A percentile compares a stretch with the other conserved stretches of the same genome.
Conservation (phyloP, 2,329 filamentous ascomycete species). For the Ceratocystis destructans region DNA sequence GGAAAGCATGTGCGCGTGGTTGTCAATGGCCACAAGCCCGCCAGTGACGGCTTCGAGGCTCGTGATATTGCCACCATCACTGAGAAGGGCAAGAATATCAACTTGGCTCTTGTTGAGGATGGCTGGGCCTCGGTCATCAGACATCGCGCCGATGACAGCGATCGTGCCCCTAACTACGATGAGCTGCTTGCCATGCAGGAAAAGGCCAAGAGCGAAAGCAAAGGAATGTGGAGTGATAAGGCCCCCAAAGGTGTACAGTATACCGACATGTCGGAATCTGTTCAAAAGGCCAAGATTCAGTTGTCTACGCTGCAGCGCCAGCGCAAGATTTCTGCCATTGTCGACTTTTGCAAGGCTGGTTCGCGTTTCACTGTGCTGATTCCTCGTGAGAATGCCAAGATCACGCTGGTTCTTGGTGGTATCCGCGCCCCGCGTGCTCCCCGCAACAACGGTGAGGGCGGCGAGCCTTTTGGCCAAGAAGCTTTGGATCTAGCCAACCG, state of each 20-base stretch:
- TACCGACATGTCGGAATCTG: slow-evolving; percentile 77
- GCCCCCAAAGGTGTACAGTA: slow-evolving; percentile 69
- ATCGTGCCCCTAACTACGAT: slow-evolving; percentile 88
- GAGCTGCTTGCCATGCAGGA: slow-evolving; percentile 70
- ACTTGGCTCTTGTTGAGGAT: slow-evolving; percentile 71
- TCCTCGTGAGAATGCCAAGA: slow-evolving; percentile 82
- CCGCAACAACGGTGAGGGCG: slow-evolving; percentile 57
- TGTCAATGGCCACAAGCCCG: slow-evolving; percentile 81
- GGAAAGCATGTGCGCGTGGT: slow-evolving; percentile 87
- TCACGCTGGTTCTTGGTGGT: slow-evolving; percentile 87
- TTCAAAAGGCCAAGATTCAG: slow-evolving; percentile 93
- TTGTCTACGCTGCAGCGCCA: slow-evolving; percentile 76
- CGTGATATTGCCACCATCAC: slow-evolving; percentile 85
- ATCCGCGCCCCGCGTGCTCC: slow-evolving; percentile 84
- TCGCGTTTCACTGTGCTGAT: slow-evolving; percentile 87
- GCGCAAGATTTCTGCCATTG: slow-evolving; percentile 80
- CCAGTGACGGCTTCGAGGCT: slow-evolving; percentile 80
- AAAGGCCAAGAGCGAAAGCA: slow-evolving; percentile 70
- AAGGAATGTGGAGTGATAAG: slow-evolving; percentile 92
- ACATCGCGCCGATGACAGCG: slow-evolving; percentile 86
- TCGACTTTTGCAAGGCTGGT: slow-evolving; percentile 96
- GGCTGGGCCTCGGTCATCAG: slow-evolving; percentile 90
- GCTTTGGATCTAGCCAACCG: slow-evolving; percentile 82
- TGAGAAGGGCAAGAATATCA: slow-evolving; percentile 74
- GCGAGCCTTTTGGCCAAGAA: slow-evolving; percentile 90